Conservation (phyloP, 148 eudicot genomes). For the Nyssa sinensis region DNA sequence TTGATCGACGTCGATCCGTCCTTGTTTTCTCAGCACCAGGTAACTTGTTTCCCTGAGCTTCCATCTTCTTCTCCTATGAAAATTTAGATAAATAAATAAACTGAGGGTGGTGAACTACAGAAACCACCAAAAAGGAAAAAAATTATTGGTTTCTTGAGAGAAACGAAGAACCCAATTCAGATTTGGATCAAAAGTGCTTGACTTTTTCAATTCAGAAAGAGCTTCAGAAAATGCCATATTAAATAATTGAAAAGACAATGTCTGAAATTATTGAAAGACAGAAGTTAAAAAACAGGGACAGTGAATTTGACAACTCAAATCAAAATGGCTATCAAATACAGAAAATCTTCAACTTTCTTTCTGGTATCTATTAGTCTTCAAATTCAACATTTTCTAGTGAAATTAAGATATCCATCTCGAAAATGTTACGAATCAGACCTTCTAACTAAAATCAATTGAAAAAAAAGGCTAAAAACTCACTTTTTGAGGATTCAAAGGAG, state of each 20-base stretch:
- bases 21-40: conserved; percentile 24
- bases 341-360: too few relatives aligned
- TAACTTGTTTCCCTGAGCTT: conserved; percentile 32
- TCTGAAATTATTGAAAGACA: too few relatives aligned
- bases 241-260: too few relatives aligned
- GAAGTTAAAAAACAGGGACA: not conserved
- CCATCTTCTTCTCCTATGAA: conserved; percentile 42
- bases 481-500: conserved; percentile 31
- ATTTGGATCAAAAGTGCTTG: conserved; percentile 20
- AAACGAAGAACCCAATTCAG: conserved; percentile 8
- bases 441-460: not conserved
- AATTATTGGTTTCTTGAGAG: conserved; percentile 14
- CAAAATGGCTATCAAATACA: too few relatives aligned
- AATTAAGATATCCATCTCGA: conserved; percentile 15
- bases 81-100: not conserved
- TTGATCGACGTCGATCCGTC: conserved; percentile 27
- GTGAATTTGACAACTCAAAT: too few relatives aligned
- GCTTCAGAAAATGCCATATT: too few relatives aligned
- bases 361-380: not conserved
- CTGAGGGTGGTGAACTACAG: not conserved
- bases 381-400: not conserved
- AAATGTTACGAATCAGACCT: too few relatives aligned
- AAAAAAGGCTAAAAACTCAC: conserved; percentile 17
- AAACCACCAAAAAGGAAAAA: not conserved
- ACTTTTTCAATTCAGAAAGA: conserved; percentile 13